Percentiles rank a stretch among this genome's conserved stretches.
These are phyloP conservation scores for Pseudoperonospora humuli DNA, from an alignment of 352 stramenopile species.

Conservation along the genomic window DNA sequence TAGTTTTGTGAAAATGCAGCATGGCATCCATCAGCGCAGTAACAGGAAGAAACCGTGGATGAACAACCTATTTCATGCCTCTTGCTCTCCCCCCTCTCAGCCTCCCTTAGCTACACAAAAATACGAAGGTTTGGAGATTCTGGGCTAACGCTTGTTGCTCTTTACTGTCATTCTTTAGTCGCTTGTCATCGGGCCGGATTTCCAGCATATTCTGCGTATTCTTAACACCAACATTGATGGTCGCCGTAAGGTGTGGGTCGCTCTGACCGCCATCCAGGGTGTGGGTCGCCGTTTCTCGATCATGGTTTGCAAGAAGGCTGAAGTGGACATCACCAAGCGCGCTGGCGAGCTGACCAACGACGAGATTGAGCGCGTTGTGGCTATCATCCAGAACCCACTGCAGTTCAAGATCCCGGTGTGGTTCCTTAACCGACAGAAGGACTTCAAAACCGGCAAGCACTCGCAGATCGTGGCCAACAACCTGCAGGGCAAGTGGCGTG, in stretches of 20 bases:
- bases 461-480: conserved; percentile 98
- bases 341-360: conserved; percentile 98
- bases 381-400: conserved; percentile 98
- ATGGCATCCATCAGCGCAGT: not conserved
- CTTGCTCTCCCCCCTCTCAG: not conserved
- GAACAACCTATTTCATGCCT: not conserved
- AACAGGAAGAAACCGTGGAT: not conserved
- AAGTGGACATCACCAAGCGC: conserved; percentile 98
- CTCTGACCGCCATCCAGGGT: conserved; percentile 80
- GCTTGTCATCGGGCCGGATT: conserved; percentile 92
- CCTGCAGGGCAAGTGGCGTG: conserved; percentile 97
- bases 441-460: conserved; percentile 99
- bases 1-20: too few relatives aligned
- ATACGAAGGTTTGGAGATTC: not conserved
- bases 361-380: conserved; percentile 99
- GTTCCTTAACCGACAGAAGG: conserved; percentile 99
- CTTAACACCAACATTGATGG: conserved; percentile 99
- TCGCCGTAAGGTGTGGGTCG: conserved; percentile 90
- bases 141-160: conserved; percentile 9
- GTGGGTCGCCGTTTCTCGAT: conserved; percentile 80
- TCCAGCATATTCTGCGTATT: conserved; percentile 99
- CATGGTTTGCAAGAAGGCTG: conserved; percentile 99
- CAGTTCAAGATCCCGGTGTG: conserved; percentile 99
- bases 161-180: conserved; percentile 34
- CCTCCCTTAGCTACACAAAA: not conserved